Conservation (phyloP, 2,329 filamentous ascomycete species). For the Aspergillus japonicus region DNA sequence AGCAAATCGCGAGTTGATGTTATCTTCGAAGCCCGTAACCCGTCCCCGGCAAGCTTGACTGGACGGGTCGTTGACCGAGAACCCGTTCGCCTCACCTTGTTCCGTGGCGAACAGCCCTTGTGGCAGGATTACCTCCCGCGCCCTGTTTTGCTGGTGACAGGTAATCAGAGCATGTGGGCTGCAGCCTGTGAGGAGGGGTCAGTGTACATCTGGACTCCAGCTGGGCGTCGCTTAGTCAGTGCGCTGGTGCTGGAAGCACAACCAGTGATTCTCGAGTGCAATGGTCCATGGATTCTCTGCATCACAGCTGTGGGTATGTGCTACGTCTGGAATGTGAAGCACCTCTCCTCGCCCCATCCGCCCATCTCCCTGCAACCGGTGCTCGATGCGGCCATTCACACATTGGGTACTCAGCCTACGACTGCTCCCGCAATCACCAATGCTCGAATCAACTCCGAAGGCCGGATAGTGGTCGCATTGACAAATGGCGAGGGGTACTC, state of each 20-base stretch:
- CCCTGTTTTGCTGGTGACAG: conserved; percentile 84
- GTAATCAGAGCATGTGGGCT: conserved; percentile 87
- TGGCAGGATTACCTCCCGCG: conserved; percentile 95
- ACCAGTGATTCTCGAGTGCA: conserved; percentile 87
- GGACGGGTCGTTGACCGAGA: conserved; percentile 67
- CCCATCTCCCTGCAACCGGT: conserved; percentile 86
- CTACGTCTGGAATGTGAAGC: conserved; percentile 90
- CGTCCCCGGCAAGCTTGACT: conserved; percentile 59
- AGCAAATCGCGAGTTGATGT: conserved; percentile 63
- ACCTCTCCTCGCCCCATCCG: conserved; percentile 79
- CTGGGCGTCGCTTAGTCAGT: conserved; percentile 80
- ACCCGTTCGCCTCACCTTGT: conserved; percentile 78
- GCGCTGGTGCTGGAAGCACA: conserved; percentile 86
- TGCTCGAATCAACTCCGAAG: conserved; percentile 83
- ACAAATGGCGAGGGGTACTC: conserved; percentile 93
- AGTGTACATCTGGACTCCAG: conserved; percentile 87
- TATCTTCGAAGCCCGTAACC: conserved; percentile 86
- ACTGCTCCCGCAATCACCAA: conserved; percentile 82
- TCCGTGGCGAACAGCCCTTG: conserved; percentile 73
- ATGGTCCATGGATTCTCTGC: conserved; percentile 84
- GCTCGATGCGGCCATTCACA: conserved; percentile 79
- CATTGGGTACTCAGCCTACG: conserved; percentile 75
- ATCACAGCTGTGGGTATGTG: conserved; percentile 85
- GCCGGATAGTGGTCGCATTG: conserved; percentile 82
- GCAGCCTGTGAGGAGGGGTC: conserved; percentile 91